Conservation (phyloP, 441 rosid species). For the Rhodomyrtus psidioides region DNA sequence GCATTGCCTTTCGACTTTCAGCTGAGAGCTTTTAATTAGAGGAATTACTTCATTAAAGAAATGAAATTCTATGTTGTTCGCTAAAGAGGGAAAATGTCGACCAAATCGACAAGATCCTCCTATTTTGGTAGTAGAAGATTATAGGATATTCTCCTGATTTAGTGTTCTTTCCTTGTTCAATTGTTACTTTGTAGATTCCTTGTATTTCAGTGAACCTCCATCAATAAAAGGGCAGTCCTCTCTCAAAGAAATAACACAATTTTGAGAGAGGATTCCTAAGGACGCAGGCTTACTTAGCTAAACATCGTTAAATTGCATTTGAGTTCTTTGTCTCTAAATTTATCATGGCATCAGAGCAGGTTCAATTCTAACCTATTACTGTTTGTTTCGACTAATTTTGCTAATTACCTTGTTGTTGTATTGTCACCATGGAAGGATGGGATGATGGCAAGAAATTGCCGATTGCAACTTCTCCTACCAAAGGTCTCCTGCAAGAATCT, state of each 20-base stretch:
- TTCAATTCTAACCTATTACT: background rate
- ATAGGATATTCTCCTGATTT: no score
- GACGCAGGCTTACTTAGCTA: no score
- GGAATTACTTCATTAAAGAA: background rate
- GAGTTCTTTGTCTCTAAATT: no score
- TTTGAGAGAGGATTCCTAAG: no score
- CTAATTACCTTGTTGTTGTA: background rate
- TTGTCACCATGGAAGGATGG: background rate
- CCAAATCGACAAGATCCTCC: no score
- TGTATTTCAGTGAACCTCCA: no score
- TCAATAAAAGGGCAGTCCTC: no score
- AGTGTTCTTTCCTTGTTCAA: no score
- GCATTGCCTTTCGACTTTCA: background rate
- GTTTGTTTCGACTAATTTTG: background rate
- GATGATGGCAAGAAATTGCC: background rate
- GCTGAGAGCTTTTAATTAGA: background rate
- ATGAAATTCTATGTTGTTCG: background rate
- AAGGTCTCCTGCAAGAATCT: background rate
- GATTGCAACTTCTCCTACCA: background rate
- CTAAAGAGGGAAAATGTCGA: background rate
- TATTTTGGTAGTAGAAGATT: no score
- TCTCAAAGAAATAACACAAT: no score
- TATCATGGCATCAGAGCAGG: background rate
- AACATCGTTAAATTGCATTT: no score
- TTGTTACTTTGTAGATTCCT: no score